Evolutionary conservation across 2,329 filamentous ascomycete genomes (phyloP).

Genomic region (Fusarium luffae): DNA sequence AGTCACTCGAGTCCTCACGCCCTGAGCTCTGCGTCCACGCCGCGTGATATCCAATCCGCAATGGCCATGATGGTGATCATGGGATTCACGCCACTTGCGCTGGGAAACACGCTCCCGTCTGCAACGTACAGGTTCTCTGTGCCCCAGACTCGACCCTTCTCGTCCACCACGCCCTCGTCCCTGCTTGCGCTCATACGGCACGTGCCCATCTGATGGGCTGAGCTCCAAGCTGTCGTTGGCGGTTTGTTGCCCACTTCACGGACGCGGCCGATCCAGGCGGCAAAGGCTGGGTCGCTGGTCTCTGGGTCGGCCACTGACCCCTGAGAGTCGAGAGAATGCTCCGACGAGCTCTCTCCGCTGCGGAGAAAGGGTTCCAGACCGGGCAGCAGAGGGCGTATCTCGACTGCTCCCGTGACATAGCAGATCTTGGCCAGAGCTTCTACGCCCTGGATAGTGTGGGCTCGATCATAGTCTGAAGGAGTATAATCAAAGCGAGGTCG

Average conservation of each 20-base stretch:
- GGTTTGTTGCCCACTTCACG: constrained; percentile 61
- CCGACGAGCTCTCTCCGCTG: constrained; percentile 34
- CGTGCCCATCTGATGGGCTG: constrained; percentile 86
- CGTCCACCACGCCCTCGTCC: constrained; percentile 67
- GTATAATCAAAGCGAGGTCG: constrained; percentile 75
- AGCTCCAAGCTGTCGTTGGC: constrained; percentile 66
- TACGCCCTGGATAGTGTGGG: constrained; percentile 76
- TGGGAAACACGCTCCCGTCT: constrained; percentile 81
- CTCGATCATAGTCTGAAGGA: constrained; percentile 76
- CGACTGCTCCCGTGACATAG: constrained; percentile 81
- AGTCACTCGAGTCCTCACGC: constrained; percentile 17
- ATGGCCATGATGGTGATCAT: constrained; percentile 83
- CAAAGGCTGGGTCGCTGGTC: constrained; percentile 69
- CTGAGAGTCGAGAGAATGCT: constrained; percentile 29
- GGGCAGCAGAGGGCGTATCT: constrained; percentile 76
- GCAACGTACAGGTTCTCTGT: constrained; percentile 73
- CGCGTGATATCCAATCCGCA: constrained; percentile 71
- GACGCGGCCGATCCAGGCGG: constrained; percentile 67
- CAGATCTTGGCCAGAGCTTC: constrained; percentile 79
- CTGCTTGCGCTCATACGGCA: constrained; percentile 74
- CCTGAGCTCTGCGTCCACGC: constrained; percentile 60
- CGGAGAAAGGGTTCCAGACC: constrained; percentile 71
- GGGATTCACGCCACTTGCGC: constrained; percentile 81
- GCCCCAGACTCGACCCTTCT: constrained; percentile 72
- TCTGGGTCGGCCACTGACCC: constrained; percentile 52